Evolutionary conservation across 2,329 filamentous ascomycete species (phyloP), one percentile per base, ranked within the genome.

Genomic region (Pyricularia pennisetigena): DNA sequence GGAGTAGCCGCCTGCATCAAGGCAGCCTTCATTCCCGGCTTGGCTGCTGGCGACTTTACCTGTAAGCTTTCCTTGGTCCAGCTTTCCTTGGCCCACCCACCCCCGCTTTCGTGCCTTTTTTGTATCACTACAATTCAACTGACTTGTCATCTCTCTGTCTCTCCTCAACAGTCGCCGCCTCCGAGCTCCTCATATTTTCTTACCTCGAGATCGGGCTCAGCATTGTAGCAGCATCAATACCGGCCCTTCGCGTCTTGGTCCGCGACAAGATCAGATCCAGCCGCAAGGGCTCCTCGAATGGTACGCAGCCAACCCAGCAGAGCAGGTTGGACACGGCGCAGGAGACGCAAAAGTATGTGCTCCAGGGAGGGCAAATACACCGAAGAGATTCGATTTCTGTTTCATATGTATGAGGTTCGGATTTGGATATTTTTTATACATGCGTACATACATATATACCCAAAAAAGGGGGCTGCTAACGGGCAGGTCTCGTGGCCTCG

Each of bases 211-310:
- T 74, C 16, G 74, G 76, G 35, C 74, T 75, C 10, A 77, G 75
- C 8, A 77, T 78, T 63, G 74, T 76, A 70, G 76, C 75, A 5
- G 72, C 75, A 1, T 77, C 76, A 10, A 73, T 78, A 23, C 76
- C 70, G 5, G 71, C 76, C 6, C 69, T 78, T 10, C 74, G 75
- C n/a, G 72, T 72, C 3, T 68, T 76, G 14, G 69, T 72, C n/a
- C 66, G 66, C 35, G 67, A 68, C 54, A 57, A 67, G 49, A 67
- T 67, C 41, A 67, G n/a, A 12, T 67, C 64, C n/a, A 66, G 49
- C 4, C 57, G 23, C 57, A 67, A 41, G 28, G 26, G 28, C 2
- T n/a, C n/a, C 26, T 59, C 65, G 4, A 57, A 59, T n/a, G 65
- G 49, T 6, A 67, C 65, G 10, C 8, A 20, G 14, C 64, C 14